Percentiles rank a stretch among this genome's conserved stretches.
These are phyloP conservation scores for Leishmania braziliensis DNA, from an alignment of 208 protist species.

Conservation along the genomic window DNA sequence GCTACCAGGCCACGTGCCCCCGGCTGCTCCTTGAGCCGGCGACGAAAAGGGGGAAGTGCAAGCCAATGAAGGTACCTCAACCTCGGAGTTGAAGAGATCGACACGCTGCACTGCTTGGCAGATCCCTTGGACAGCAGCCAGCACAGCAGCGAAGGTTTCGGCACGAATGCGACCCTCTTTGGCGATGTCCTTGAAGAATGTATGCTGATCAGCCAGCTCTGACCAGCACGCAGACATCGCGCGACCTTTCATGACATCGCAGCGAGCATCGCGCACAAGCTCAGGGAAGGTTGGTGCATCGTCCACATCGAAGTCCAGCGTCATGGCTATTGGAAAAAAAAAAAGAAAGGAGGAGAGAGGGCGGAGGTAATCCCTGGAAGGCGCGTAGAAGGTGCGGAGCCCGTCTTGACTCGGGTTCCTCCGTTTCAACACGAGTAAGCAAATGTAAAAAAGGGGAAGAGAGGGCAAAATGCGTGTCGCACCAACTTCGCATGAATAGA, in stretches of 20 bases:
- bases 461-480: not conserved
- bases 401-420: not conserved
- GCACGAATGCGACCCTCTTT: conserved; percentile 52
- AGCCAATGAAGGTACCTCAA: not conserved
- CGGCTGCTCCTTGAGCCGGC: not conserved
- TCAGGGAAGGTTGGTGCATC: conserved; percentile 27
- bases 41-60: not conserved
- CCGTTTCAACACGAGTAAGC: not conserved
- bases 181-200: conserved; percentile 68
- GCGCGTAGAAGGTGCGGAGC: not conserved
- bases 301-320: conserved; percentile 42
- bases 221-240: conserved; percentile 37
- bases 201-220: conserved; percentile 44
- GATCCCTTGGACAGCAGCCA: conserved; percentile 53
- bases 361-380: not conserved
- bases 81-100: conserved; percentile 1
- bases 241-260: conserved; percentile 36
- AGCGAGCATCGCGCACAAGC: conserved; percentile 18
- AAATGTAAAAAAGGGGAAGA: not conserved
- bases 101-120: conserved; percentile 15
- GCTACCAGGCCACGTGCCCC: not conserved
- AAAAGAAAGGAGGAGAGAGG: conserved; percentile 2
- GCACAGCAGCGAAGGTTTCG: conserved; percentile 32
- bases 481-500: not conserved
- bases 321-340: conserved; percentile 9